Base-by-base conservation (phyloP, 23 red algal species). In the Gracilaria gracilis region DNA sequence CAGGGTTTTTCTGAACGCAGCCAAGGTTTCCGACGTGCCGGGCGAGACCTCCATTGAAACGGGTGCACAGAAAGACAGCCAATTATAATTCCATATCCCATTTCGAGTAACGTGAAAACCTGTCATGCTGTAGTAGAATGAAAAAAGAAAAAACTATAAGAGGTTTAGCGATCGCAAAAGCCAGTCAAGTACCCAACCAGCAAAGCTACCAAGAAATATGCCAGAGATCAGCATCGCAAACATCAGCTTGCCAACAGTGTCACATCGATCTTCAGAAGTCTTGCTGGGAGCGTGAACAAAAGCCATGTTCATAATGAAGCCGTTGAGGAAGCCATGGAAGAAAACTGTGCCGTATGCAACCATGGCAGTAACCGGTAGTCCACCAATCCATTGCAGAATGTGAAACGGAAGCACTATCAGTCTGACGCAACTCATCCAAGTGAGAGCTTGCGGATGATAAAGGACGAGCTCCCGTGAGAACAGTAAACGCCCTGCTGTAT, bases 181-280 rank as follows among this genome's bases (percentile, higher is more conserved):
- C n/a, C 29, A 40, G 24, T 90, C 58, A 37, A 79, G 27, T 44
- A 61, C 28, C 87, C 87, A 90, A 66, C 87, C 87, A 34, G 42
- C 40, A 67, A 51, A 47, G 28, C 59, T 90, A 19, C 87, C 87
- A 32, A 79, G 21, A 31, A 74, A 90, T 25, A 90, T 48, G 7
- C 87, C 87, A 51, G 48, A 81, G 38, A 81, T 90, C 25, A 90
- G 64, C 87, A 90, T 90, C 3, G 74, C 53, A 90, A 90, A 90
- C 87, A 90, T 81, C 29, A 90, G 33, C 38, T 74, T 64, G 16
- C 87, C 87, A 34, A 33, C 87, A 29, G 51, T 58, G 17, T 90
- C 87, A 25, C 71, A 20, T 27, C 53, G 76, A 36, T 90, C 74
- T 35, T 53, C 54, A 13, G 75, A 66, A 47, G 74, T 79, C 57